Percentiles rank a stretch among this genome's conserved stretches.
Evolutionary conservation across 768 basidiomycete genomes (phyloP).

Genomic region (Tylopilus vinaceipallidus): DNA sequence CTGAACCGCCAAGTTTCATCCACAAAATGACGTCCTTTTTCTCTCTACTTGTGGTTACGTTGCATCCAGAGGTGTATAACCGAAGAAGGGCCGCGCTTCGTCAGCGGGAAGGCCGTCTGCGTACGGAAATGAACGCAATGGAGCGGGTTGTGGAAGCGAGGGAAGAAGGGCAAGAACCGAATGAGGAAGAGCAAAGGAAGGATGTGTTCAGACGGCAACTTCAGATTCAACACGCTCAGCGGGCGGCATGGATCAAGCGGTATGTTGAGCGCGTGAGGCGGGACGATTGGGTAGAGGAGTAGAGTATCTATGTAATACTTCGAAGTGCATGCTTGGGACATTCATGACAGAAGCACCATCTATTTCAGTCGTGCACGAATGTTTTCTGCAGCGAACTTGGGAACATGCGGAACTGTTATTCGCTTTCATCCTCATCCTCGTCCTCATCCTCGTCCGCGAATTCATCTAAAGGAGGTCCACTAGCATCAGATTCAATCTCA

Average conservation of each 20-base stretch:
- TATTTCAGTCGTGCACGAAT: constrained; percentile 1
- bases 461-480: constrained; percentile 42
- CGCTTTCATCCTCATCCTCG: constrained; percentile 52
- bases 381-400: neutral
- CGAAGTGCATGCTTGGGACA: neutral
- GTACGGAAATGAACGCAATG: constrained; percentile 57
- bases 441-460: constrained; percentile 65
- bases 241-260: constrained; percentile 59
- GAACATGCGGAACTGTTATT: constrained; percentile 22
- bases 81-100: constrained; percentile 57
- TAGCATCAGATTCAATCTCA: constrained; percentile 40
- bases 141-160: constrained; percentile 26
- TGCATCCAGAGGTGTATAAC: constrained; percentile 77
- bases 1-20: constrained; percentile 44
- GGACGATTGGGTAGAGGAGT: constrained; percentile 71
- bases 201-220: constrained; percentile 40
- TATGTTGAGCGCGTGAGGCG: constrained; percentile 64
- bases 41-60: constrained; percentile 53
- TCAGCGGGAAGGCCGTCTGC: constrained; percentile 60
- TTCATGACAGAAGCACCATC: constrained; percentile 1
- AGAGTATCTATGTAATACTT: constrained; percentile 14
- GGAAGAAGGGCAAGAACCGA: constrained; percentile 31
- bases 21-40: constrained; percentile 56
- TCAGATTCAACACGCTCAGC: constrained; percentile 46
- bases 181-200: constrained; percentile 32